Evolutionary conservation across 1,284 basidiomycete genomes (phyloP), one percentile per base, ranked within the genome.

Genomic region (Mycosarcoma maydis): DNA sequence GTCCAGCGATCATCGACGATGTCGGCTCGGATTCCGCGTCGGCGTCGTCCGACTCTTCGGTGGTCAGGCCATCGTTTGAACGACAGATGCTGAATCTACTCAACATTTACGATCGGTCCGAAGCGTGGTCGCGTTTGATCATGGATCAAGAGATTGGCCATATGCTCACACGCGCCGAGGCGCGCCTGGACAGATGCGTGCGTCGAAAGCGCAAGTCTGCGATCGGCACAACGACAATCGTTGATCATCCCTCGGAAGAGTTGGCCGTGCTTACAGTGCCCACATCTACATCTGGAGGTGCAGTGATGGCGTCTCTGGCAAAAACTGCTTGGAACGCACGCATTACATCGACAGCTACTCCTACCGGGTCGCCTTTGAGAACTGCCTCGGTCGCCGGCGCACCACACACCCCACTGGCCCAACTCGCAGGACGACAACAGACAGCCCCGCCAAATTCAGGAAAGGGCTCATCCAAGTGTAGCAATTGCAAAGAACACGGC

Each of bases 401-500:
- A 10, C 47, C 59, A 11, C 48, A 54, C 16, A 57, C 62, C 16
- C 51, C 62, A 3, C 26, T 61, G 20, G 39, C n/a, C 2, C 58
- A 59, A 32, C 22, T 38, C 19, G 46, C 39, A 10, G 16, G 17
- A 17, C 7, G 13, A 17, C 37, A 26, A 19, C 24, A 14, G 48
- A 34, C 32, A 20, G 30, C 26, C 9, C 60, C 53, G 4, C 62
- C 53, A 6, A 71, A 52, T 34, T 66, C 57, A 9, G 57, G 62
- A 6, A 71, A 64, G 29, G 67, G 67, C 4, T 56, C 51, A 26
- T 60, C 67, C 14, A 29, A 57, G 19, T 70, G 67, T 37, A 70
- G 67, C 40, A 70, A 70, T 38, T 70, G 67, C 19, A 70, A 70
- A 11, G 61, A 64, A 46, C 65, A 65, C 20, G 67, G 67, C 1